Evolutionary conservation across 2,329 filamentous ascomycete genomes (phyloP), one percentile per base, ranked within the genome.

Genomic region (Penicillium sclerotigenum): DNA sequence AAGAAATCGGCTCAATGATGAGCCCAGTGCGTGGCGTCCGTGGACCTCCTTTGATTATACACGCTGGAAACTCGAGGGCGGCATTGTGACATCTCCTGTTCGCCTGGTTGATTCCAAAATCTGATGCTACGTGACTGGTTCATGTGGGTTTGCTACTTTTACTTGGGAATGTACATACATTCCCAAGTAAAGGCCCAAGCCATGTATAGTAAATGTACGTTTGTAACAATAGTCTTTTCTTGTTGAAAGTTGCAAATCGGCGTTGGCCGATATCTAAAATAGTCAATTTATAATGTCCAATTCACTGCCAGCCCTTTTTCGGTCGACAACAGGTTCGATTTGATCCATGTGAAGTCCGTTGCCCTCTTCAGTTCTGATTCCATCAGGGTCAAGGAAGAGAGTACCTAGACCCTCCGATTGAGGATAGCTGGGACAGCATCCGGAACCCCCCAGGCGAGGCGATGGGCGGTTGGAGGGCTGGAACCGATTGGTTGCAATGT

Each of bases 61-160:
- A n/a, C 43, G 59, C 13, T 73, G 70, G 70, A 60, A 64, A 8
- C 47, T 73, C 38, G 60, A 68, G 57, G 68, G 70, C 18, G 71
- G 71, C 28, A 65, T 73, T 43, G 54, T 61, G n/a, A 69, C 58
- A 20, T 47, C 69, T 9, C 69, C 70, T 5, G 50, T 68, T 26
- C 59, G 65, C 22, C 52, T 53, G 24, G 41, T 61, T 31, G 59
- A 64, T 10, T 58, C 55, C 38, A 45, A 36, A 37, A 47, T 52
- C 18, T 59, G 36, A 54, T 38, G 36, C n/a, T 13, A 16, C 28
- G 22, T 40, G 34, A 40, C 43, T 48, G 36, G 11, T 9, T 24
- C 34, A 14, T 16, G 36, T 28, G 34, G 33, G 11, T 43, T 50
- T 29, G 18, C 24, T 18, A 31, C 6, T 20, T 52, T 10, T 18